Evolutionary conservation across 2,329 filamentous ascomycete species (phyloP), one percentile per base, ranked within the genome.

Genomic region (Aspergillus amoenus): DNA sequence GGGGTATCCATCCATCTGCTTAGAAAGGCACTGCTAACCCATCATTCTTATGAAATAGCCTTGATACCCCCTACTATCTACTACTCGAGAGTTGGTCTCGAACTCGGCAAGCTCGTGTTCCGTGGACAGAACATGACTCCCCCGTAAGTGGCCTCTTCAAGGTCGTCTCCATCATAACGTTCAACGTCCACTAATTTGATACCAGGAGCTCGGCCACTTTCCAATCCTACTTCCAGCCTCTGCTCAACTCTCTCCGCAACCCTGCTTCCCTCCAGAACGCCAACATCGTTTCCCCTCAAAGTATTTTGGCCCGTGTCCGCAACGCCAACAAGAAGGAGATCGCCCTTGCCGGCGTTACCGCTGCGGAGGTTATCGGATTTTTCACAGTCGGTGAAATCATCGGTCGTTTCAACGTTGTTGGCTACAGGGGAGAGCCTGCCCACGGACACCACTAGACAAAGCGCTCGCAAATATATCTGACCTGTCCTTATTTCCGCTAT

Each of bases 371-470:
- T 50, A 79, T 99, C 66, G 94, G 94, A 61, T 99, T 99, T 85
- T 99, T 97, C 84, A 95, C 93, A 61, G 86, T 97, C 55, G 94
- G 94, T 64, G 93, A 97, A 84, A 97, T 99, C 77, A 87, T 99
- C 70, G 94, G 94, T 70, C 86, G 93, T 72, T 86, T 94, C 81
- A 97, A 99, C 89, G 77, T 99, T 68, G 83, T 99, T 68, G 94
- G 94, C 64, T 99, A 99, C 84, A 85, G 84, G 77, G 89, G 90
- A 73, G 85, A 90, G 74, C 72, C 74, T 63, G 76, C 76, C 62
- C 82, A 76, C 61, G 64, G 61, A 61, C 71, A 75, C 70, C 73
- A 74, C 62, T 62, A 67, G 64, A 65, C 61, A 57, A 66, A 59
- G 63, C 61, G 64, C 61, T 63, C 64, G 58, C 58, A 66, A 66